Percentiles rank a stretch among this genome's conserved stretches.
Conservation (phyloP, 1,284 basidiomycete species). For the Xerocomus nothofagi region DNA sequence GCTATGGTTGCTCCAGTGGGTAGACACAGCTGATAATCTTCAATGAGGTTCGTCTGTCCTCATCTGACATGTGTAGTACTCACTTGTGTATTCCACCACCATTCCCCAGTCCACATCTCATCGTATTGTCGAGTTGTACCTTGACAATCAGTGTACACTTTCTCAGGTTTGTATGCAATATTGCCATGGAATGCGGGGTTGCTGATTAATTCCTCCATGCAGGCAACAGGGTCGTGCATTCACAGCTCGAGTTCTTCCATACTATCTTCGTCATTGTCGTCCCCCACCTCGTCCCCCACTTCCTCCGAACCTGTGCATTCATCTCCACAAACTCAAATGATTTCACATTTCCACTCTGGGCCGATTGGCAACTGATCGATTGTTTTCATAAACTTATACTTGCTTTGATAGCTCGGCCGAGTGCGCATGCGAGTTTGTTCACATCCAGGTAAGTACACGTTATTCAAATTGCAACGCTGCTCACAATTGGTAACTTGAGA, state of each 20-base stretch:
- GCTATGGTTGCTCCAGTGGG: background rate
- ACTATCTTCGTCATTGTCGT: too few relatives aligned
- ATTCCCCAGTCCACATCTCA: conserved; percentile 33
- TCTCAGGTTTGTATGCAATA: conserved; percentile 23
- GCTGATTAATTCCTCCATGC: conserved; percentile 31
- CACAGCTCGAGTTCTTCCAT: conserved; percentile 34
- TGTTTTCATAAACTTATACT: conserved; percentile 20
- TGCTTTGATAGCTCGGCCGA: conserved; percentile 11
- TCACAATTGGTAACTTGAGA: conserved; percentile 11
- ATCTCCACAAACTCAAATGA: conserved; percentile 21
- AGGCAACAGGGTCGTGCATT: conserved; percentile 32
- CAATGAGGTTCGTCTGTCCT: background rate
- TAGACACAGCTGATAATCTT: too few relatives aligned
- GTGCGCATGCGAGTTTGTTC: too few relatives aligned
- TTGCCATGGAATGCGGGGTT: conserved; percentile 21
- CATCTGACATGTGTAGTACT: too few relatives aligned
- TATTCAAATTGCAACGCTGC: background rate
- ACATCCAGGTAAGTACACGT: too few relatives aligned
- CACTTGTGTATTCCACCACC: conserved; percentile 37
- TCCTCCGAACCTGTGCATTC: too few relatives aligned
- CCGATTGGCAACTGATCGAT: conserved; percentile 25
- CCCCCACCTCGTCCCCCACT: too few relatives aligned
- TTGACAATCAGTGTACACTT: conserved; percentile 12
- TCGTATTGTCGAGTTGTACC: conserved; percentile 6
- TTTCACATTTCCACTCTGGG: conserved; percentile 23